Conservation (phyloP, 129 eudicot species). For the Flaveria robusta region DNA sequence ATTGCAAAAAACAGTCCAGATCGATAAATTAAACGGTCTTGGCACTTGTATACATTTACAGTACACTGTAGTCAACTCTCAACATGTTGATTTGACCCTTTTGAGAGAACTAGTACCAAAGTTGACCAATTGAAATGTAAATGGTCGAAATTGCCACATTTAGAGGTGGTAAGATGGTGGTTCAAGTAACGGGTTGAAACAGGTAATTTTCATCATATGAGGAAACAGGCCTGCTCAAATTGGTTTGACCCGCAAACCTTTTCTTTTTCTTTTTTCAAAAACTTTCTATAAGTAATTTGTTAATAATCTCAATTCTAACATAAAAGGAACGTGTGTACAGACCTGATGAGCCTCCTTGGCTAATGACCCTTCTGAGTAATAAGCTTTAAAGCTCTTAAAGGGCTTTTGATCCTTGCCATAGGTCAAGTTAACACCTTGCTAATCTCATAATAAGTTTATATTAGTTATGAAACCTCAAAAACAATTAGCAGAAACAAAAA, state of each 20-base stretch:
- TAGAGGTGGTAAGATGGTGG: neutral
- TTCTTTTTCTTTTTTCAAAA: neutral
- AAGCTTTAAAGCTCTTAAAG: constrained; percentile 6
- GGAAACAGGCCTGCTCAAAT: neutral
- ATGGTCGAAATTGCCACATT: neutral
- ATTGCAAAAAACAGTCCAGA: neutral
- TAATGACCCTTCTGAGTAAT: constrained; percentile 19
- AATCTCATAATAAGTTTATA: neutral
- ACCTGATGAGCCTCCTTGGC: constrained; percentile 25
- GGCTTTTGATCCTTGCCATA: constrained; percentile 24
- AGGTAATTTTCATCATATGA: no score
- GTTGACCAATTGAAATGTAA: neutral
- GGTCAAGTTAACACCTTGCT: constrained; percentile 27
- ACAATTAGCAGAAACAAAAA: neutral
- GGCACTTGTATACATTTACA: neutral
- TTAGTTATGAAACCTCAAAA: constrained; percentile 3
- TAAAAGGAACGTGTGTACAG: neutral
- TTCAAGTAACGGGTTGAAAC: no score
- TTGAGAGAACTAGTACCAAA: neutral
- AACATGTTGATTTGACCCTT: neutral
- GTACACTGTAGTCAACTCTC: no score
- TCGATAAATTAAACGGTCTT: neutral
- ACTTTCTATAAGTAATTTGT: neutral
- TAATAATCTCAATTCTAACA: neutral
- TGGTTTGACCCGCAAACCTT: neutral